These are phyloP conservation scores for Pseudonitzschia multistriata DNA, from an alignment of 108 stramenopile species.

Conservation along the genomic window DNA sequence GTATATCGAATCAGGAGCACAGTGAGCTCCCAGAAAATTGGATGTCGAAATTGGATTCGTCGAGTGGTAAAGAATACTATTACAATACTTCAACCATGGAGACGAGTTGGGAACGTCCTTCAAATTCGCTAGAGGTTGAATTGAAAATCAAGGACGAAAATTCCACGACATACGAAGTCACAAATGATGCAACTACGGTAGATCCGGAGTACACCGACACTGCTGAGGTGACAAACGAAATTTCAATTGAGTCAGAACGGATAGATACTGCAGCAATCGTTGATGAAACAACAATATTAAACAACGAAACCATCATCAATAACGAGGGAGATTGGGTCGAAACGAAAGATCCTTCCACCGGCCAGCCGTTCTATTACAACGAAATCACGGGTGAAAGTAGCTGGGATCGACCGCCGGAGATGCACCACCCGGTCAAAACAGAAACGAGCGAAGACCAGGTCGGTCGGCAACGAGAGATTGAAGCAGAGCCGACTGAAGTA, in stretches of 20 bases:
- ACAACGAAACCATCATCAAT: conserved; percentile 20
- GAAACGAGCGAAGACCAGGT: neutral
- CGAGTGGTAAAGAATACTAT: conserved; percentile 42
- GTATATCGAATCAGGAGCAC: neutral
- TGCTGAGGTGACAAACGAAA: neutral
- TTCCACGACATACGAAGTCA: neutral
- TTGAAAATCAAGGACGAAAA: neutral
- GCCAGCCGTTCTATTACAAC: conserved; percentile 58
- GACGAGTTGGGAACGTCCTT: conserved; percentile 33
- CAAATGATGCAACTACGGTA: neutral
- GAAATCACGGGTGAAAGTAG: conserved; percentile 23
- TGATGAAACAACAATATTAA: conserved; percentile 20
- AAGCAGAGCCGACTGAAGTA: neutral
- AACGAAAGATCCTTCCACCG: conserved; percentile 42
- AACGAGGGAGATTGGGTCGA: conserved; percentile 61
- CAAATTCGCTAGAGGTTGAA: neutral
- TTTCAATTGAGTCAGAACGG: neutral
- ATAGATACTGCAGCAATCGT: conserved; percentile 26
- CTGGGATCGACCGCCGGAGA: conserved; percentile 35
- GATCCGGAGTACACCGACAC: neutral
- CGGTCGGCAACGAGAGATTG: neutral
- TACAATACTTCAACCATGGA: conserved; percentile 36
- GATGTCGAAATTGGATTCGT: neutral
- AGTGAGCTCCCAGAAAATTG: neutral
- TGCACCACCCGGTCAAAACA: neutral